Conservation (phyloP, 176 grass and related monocot genomes). For the Musa troglodytarum region DNA sequence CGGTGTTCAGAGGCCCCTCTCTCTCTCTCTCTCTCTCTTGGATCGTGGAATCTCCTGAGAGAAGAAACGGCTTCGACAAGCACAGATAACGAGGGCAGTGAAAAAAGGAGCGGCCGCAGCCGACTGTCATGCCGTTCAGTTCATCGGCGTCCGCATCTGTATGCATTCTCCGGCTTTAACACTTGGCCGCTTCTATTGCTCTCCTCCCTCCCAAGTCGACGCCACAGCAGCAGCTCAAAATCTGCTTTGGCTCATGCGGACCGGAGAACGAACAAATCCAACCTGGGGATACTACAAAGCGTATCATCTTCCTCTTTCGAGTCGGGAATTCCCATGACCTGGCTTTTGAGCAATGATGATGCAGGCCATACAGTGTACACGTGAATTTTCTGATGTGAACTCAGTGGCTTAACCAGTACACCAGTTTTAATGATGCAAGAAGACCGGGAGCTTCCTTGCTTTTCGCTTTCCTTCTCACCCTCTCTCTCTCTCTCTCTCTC, state of each 20-base stretch:
- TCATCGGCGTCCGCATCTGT: too few relatives aligned
- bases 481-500: too few relatives aligned
- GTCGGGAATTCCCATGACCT: neutral
- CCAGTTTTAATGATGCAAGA: neutral
- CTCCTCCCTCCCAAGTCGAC: neutral
- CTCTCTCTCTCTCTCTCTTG: too few relatives aligned
- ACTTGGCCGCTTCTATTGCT: neutral
- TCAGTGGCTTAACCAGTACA: neutral
- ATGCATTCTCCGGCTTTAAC: neutral
- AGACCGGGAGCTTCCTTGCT: neutral
- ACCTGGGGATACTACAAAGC: too few relatives aligned
- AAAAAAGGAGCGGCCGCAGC: neutral
- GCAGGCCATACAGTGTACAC: neutral
- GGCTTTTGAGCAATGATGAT: slow-evolving; percentile 2
- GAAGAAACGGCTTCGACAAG: too few relatives aligned
- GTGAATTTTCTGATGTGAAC: neutral
- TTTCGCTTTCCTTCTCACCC: neutral
- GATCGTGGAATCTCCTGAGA: too few relatives aligned
- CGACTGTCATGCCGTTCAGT: too few relatives aligned
- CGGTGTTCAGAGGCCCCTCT: too few relatives aligned
- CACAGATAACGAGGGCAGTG: too few relatives aligned
- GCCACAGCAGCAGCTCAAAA: too few relatives aligned
- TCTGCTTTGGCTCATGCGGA: too few relatives aligned
- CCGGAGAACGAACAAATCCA: too few relatives aligned
- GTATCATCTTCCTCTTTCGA: neutral